These are phyloP conservation scores for Aspergillus olivimuriae DNA, from an alignment of 495 filamentous ascomycete genomes.

Conservation along the genomic window DNA sequence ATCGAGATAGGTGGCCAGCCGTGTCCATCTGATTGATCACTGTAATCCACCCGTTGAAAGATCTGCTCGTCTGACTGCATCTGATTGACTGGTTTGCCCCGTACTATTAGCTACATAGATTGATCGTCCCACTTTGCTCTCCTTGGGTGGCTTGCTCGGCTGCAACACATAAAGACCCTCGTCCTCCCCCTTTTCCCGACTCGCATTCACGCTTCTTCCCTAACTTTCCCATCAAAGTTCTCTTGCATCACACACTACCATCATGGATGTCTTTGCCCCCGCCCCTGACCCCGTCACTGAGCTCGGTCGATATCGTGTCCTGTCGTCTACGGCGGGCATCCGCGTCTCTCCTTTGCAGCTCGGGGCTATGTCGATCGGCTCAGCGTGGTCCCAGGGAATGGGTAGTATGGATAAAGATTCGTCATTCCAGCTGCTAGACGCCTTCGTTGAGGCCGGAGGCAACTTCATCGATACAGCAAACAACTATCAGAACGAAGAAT, in stretches of 20 bases:
- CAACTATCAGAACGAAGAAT: conserved; percentile 47
- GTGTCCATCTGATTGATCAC: too few relatives aligned
- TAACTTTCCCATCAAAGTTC: not conserved
- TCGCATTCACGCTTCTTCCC: not conserved
- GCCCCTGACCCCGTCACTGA: conserved; percentile 38
- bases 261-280: conserved; percentile 5
- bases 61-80: too few relatives aligned
- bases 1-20: too few relatives aligned
- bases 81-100: not conserved
- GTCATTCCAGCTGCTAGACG: conserved; percentile 39
- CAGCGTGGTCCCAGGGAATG: conserved; percentile 26
- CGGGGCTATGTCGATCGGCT: conserved; percentile 52
- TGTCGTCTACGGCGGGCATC: conserved; percentile 47
- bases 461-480: conserved; percentile 42
- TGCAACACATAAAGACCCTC: not conserved
- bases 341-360: conserved; percentile 50
- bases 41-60: too few relatives aligned
- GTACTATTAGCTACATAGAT: not conserved
- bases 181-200: not conserved
- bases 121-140: not conserved
- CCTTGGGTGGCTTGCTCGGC: too few relatives aligned
- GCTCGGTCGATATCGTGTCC: conserved; percentile 48
- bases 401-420: conserved; percentile 16
- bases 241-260: not conserved
- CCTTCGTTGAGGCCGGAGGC: conserved; percentile 32